Conservation (phyloP, 768 basidiomycete species). For the Russula emetica region DNA sequence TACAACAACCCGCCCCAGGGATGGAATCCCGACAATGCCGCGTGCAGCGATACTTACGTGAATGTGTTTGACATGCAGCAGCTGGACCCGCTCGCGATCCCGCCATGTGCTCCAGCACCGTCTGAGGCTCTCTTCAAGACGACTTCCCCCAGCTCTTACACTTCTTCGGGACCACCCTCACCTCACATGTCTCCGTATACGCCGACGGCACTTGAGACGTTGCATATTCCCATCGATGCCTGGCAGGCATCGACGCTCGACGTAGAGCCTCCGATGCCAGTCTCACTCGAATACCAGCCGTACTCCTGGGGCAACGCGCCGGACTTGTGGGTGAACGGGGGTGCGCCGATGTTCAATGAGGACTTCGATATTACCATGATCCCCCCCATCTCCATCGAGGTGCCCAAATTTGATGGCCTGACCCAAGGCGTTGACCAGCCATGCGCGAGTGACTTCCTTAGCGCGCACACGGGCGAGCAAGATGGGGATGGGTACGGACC, state of each 20-base stretch:
- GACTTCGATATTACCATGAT: constrained; percentile 67
- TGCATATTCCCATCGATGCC: constrained; percentile 24
- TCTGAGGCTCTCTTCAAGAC: constrained; percentile 18
- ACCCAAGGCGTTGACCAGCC: constrained; percentile 11
- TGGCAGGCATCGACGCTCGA: constrained; percentile 30
- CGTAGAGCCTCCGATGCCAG: constrained; percentile 28
- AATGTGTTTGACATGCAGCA: constrained; percentile 18
- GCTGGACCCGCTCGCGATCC: constrained; percentile 18
- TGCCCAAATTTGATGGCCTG: constrained; percentile 42
- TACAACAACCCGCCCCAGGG: constrained; percentile 23
- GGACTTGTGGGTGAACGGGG: constrained; percentile 36
- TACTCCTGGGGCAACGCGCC: constrained; percentile 35
- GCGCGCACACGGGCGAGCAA: constrained; percentile 4
- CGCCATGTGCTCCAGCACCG: background rate
- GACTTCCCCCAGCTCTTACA: constrained; percentile 11
- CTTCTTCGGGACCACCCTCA: constrained; percentile 26
- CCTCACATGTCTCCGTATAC: constrained; percentile 23
- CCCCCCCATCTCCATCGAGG: constrained; percentile 58
- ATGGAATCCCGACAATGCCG: constrained; percentile 20
- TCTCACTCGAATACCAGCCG: constrained; percentile 30
- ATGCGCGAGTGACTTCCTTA: constrained; percentile 15
- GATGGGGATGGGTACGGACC: constrained; percentile 23
- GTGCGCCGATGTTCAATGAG: constrained; percentile 46
- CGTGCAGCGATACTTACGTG: constrained; percentile 10
- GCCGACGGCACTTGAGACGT: constrained; percentile 23